Conservation (phyloP, 306 rosid species). For the Astragalus membranaceus region DNA sequence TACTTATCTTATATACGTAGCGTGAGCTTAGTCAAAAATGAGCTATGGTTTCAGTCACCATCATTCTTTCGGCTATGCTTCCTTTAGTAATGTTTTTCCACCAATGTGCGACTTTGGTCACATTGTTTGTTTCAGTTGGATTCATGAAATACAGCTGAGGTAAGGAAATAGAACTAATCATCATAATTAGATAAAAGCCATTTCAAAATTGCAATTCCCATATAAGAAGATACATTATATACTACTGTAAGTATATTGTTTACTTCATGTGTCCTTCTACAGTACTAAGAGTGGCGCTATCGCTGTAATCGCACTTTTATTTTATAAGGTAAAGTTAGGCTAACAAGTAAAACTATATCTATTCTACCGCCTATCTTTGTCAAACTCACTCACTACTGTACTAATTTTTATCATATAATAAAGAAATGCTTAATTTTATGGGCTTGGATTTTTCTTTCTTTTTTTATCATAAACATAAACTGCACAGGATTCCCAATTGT, state of each 20-base stretch:
- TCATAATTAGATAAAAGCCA: not conserved
- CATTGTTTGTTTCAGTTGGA: not conserved
- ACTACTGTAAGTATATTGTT: no score
- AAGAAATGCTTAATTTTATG: not conserved
- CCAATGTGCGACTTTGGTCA: constrained; percentile 13
- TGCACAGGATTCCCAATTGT: constrained; percentile 2
- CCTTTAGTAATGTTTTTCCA: constrained; percentile 12
- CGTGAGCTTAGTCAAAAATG: no score
- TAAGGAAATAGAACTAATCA: no score
- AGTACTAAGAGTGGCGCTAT: no score
- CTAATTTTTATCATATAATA: no score
- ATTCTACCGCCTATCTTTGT: no score
- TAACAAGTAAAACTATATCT: no score
- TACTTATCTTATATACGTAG: no score
- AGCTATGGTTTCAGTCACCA: constrained; percentile 24
- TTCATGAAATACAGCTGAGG: not conserved
- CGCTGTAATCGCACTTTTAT: no score
- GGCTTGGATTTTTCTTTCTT: not conserved
- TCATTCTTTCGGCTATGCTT: constrained; percentile 53
- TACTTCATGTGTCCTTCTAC: no score
- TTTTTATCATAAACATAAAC: not conserved
- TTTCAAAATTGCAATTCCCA: not conserved
- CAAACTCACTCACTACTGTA: no score
- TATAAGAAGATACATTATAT: not conserved
- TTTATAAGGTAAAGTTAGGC: no score